phyloP scores from a whole-genome alignment of 495 filamentous ascomycete species.

The Penicillium parvum region DNA sequence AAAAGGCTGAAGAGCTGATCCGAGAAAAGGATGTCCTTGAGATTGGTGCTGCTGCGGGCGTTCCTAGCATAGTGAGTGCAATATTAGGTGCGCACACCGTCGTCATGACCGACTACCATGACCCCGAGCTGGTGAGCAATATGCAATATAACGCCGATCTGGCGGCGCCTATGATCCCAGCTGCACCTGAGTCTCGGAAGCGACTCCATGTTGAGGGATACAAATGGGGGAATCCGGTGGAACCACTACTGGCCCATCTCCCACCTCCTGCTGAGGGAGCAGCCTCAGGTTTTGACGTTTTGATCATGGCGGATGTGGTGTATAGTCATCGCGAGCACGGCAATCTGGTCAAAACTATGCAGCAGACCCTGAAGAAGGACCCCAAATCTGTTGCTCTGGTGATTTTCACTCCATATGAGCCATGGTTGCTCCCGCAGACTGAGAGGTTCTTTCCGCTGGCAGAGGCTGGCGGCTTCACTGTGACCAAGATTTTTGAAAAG shows the following conservation, averaged over 20 bases:
- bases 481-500: slow-evolving; percentile 75
- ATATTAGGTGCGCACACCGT: slow-evolving; percentile 63
- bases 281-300: slow-evolving; percentile 59
- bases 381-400: slow-evolving; percentile 65
- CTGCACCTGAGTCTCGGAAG: slow-evolving; percentile 8
- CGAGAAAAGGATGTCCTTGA: slow-evolving; percentile 67
- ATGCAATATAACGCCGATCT: slow-evolving; percentile 65
- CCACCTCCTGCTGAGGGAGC: slow-evolving; percentile 15
- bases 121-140: slow-evolving; percentile 71
- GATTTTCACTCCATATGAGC: slow-evolving; percentile 90
- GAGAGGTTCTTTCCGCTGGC: slow-evolving; percentile 79
- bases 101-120: slow-evolving; percentile 87
- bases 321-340: slow-evolving; percentile 84
- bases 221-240: slow-evolving; percentile 67
- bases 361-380: slow-evolving; percentile 52
- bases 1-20: slow-evolving; percentile 52
- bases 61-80: slow-evolving; percentile 75
- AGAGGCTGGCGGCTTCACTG: slow-evolving; percentile 59
- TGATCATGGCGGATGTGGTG: slow-evolving; percentile 83
- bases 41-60: slow-evolving; percentile 82
- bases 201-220: slow-evolving; percentile 60
- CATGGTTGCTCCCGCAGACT: slow-evolving; percentile 81
- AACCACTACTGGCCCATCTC: slow-evolving; percentile 49
- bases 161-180: slow-evolving; percentile 29
- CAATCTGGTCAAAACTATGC: slow-evolving; percentile 68